Conservation (phyloP, 1,284 basidiomycete species). For the Moesziomyces globuligerus region DNA sequence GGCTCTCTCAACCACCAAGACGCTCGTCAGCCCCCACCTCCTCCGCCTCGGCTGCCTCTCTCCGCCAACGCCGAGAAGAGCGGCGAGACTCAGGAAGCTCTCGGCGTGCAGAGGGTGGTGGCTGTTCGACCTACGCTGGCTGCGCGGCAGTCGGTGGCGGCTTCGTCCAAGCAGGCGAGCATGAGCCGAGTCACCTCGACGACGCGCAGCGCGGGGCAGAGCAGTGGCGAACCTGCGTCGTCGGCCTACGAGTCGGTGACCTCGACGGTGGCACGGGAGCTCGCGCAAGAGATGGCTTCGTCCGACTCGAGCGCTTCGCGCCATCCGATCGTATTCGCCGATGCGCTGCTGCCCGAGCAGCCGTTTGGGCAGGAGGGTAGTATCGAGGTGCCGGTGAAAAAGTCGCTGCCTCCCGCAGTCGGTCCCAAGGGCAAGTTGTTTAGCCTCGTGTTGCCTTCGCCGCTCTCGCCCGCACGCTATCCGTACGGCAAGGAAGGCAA, state of each 20-base stretch:
- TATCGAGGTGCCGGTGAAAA: neutral
- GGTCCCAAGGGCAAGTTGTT: slow-evolving; percentile 49
- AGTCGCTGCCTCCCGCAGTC: slow-evolving; percentile 17
- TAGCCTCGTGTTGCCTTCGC: slow-evolving; percentile 37
- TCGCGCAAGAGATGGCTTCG: slow-evolving; percentile 7
- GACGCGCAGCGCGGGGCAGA: neutral
- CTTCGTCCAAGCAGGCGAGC: slow-evolving; percentile 15
- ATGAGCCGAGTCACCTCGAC: slow-evolving; percentile 9
- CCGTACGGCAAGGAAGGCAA: slow-evolving; percentile 42
- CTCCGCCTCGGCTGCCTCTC: too few relatives aligned
- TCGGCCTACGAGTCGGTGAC: neutral
- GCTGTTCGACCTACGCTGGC: slow-evolving; percentile 2
- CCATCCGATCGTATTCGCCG: slow-evolving; percentile 29
- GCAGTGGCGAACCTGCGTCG: neutral
- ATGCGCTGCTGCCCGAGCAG: slow-evolving; percentile 14
- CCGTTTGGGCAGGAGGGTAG: neutral
- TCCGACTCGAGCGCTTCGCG: neutral
- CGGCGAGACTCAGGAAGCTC: too few relatives aligned
- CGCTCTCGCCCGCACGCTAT: slow-evolving; percentile 39
- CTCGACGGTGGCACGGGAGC: neutral
- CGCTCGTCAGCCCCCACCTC: slow-evolving; percentile 4
- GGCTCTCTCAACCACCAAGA: slow-evolving; percentile 24
- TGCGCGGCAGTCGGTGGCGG: slow-evolving; percentile 9
- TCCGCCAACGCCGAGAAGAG: too few relatives aligned
- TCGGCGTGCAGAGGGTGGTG: neutral